Evolutionary conservation across 2,329 filamentous ascomycete genomes (phyloP).

Genomic region (Aspergillus ochraceoroseus): DNA sequence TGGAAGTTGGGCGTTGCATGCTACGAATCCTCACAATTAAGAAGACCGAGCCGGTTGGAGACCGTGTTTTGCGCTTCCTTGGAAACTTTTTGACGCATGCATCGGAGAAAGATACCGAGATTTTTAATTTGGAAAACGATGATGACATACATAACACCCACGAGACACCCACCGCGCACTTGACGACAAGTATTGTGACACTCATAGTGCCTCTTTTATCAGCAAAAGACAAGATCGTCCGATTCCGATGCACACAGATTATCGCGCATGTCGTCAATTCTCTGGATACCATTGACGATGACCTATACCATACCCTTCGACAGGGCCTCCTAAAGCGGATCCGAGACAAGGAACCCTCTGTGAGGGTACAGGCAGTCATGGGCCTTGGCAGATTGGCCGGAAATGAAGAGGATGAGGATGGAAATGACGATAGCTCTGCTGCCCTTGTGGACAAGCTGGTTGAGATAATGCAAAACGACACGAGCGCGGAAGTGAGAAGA

Average conservation of each 20-base stretch:
- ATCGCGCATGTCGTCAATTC: conserved; percentile 89
- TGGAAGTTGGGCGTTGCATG: conserved; percentile 77
- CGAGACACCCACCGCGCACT: conserved; percentile 77
- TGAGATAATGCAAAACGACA: conserved; percentile 86
- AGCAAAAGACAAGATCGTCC: conserved; percentile 86
- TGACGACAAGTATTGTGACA: conserved; percentile 69
- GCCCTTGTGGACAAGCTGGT: conserved; percentile 77
- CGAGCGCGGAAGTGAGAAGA: conserved; percentile 85
- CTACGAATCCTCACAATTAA: conserved; percentile 78
- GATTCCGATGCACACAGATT: conserved; percentile 84
- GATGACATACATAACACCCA: conserved; percentile 64
- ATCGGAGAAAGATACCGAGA: conserved; percentile 62
- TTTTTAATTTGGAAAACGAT: conserved; percentile 57
- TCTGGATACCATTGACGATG: conserved; percentile 85
- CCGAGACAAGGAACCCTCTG: conserved; percentile 87
- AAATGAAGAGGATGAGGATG: conserved; percentile 63
- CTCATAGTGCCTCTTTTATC: conserved; percentile 69
- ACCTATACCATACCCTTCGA: conserved; percentile 76
- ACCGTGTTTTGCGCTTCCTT: conserved; percentile 78
- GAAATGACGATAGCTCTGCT: conserved; percentile 59
- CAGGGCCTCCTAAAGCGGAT: conserved; percentile 77
- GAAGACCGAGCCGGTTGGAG: conserved; percentile 84
- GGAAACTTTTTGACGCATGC: conserved; percentile 77
- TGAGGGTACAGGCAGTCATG: conserved; percentile 85
- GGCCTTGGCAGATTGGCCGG: conserved; percentile 81